Evolutionary conservation across 2,329 filamentous ascomycete species (phyloP).

Genomic region (Cryphonectria nitschkei): DNA sequence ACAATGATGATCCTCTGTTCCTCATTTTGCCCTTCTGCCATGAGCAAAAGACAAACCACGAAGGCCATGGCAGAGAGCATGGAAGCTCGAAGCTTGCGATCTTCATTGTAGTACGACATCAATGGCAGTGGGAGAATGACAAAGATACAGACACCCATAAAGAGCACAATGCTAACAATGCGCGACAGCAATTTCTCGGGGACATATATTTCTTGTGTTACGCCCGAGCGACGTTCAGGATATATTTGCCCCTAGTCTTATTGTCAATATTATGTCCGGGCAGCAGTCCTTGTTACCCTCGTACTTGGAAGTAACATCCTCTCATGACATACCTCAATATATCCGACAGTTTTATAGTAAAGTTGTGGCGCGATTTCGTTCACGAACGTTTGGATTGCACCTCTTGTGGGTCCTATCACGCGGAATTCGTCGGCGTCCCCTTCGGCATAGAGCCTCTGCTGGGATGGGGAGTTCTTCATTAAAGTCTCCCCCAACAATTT

Average conservation of each 20-base stretch:
- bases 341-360: background rate
- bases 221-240: background rate
- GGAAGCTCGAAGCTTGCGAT: background rate
- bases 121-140: constrained; percentile 8
- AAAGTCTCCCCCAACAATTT: too few species aligned
- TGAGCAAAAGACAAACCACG: background rate
- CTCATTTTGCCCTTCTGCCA: background rate
- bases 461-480: background rate
- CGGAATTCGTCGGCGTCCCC: constrained; percentile 1
- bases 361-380: background rate
- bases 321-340: background rate
- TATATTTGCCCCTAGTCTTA: background rate
- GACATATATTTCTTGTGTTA: too few species aligned
- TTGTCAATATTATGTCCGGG: background rate
- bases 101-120: background rate
- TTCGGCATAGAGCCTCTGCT: background rate
- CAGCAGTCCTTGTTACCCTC: background rate
- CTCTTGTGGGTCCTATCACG: constrained; percentile 7
- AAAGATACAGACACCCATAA: background rate
- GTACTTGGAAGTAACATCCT: too few species aligned
- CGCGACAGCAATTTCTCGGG: background rate
- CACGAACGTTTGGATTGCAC: constrained; percentile 10
- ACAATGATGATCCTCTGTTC: constrained; percentile 6
- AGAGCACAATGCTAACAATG: background rate
- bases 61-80: constrained; percentile 1